Evolutionary conservation across 2,329 filamentous ascomycete species (phyloP).

Genomic region (Colletotrichum tofieldiae): DNA sequence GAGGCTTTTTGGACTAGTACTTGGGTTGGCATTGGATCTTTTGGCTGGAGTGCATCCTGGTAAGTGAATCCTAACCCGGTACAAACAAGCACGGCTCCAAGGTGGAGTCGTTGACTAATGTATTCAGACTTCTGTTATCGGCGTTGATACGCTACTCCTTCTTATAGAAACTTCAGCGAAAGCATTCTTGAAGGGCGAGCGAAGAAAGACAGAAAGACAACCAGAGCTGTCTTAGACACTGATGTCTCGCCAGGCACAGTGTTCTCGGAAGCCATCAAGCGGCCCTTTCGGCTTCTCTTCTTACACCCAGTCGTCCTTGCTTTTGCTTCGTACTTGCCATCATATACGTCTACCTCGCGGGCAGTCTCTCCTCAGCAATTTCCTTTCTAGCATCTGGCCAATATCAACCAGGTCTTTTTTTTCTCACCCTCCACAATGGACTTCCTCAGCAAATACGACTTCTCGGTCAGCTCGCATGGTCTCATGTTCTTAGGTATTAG

Average conservation of each 20-base stretch:
- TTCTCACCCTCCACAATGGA: constrained; percentile 59
- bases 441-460: constrained; percentile 54
- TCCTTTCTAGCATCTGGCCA: not conserved
- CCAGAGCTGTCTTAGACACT: constrained; percentile 47
- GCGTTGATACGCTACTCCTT: constrained; percentile 55
- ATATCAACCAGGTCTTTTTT: constrained; percentile 58
- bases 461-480: constrained; percentile 46
- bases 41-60: constrained; percentile 60
- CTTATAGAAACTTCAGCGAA: constrained; percentile 66
- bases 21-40: constrained; percentile 62
- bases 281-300: constrained; percentile 64
- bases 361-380: not conserved
- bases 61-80: constrained; percentile 18
- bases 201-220: constrained; percentile 61
- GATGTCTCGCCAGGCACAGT: constrained; percentile 43
- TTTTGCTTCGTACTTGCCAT: constrained; percentile 55
- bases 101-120: not conserved
- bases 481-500: constrained; percentile 69
- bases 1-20: constrained; percentile 49
- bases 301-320: constrained; percentile 69
- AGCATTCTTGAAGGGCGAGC: constrained; percentile 62
- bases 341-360: constrained; percentile 52
- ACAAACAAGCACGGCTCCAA: constrained; percentile 21
- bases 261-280: constrained; percentile 55
- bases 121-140: constrained; percentile 45